phyloP scores from a whole-genome alignment of 768 basidiomycete genomes.

The Ephemerocybe angulata region DNA sequence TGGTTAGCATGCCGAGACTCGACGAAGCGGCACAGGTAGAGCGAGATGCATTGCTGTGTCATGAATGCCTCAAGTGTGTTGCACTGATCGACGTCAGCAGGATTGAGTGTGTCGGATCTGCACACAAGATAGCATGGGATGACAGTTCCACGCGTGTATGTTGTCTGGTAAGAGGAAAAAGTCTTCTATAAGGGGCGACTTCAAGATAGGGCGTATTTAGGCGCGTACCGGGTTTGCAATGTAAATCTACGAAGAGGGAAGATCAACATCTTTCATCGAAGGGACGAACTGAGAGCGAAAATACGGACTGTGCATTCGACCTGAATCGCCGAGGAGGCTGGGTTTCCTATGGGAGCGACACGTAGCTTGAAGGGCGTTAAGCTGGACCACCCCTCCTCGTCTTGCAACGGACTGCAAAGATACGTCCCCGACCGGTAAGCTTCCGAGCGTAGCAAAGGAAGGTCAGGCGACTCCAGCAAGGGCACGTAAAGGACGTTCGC shows the following conservation, averaged over 20 bases:
- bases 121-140: conserved; percentile 22
- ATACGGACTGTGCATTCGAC: not conserved
- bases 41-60: not conserved
- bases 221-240: not conserved
- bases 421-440: conserved; percentile 17
- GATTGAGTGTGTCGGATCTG: not conserved
- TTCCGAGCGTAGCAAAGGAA: conserved; percentile 14
- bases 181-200: not conserved
- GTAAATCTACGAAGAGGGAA: not conserved
- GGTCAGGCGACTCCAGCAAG: conserved; percentile 9
- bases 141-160: conserved; percentile 23
- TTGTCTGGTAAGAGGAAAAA: conserved; percentile 12
- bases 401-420: conserved; percentile 16
- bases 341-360: too few relatives aligned
- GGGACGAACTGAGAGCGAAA: not conserved
- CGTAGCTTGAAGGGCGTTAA: conserved; percentile 1
- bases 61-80: not conserved
- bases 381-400: conserved; percentile 22
- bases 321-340: too few relatives aligned
- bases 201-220: not conserved
- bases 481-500: conserved; percentile 22
- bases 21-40: not conserved
- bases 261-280: not conserved
- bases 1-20: not conserved
- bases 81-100: not conserved